These are phyloP conservation scores for Tetracladium marchalianum DNA, from an alignment of 495 filamentous ascomycete species.

Conservation along the genomic window DNA sequence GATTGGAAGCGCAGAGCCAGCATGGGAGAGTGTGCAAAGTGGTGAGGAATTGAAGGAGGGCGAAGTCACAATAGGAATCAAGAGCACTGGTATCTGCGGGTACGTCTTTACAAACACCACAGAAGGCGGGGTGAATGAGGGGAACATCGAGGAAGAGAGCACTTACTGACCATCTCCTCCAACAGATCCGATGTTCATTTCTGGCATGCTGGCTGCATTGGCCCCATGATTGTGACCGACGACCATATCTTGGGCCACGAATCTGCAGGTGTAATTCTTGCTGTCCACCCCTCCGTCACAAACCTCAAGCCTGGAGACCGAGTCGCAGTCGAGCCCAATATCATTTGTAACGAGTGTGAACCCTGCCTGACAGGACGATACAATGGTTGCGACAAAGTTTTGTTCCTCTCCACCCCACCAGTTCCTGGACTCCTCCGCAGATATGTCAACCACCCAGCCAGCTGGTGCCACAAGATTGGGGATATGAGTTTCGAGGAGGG, in stretches of 20 bases:
- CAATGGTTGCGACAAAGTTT: conserved; percentile 79
- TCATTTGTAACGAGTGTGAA: conserved; percentile 81
- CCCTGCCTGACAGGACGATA: conserved; percentile 85
- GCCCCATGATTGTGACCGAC: conserved; percentile 81
- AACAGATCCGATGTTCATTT: conserved; percentile 86
- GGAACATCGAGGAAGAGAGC: not conserved
- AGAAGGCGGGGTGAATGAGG: not conserved
- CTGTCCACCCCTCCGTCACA: conserved; percentile 70
- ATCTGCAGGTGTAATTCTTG: conserved; percentile 75
- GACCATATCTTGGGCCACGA: conserved; percentile 91
- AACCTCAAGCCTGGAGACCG: conserved; percentile 70
- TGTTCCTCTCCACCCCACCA: conserved; percentile 81
- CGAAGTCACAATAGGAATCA: conserved; percentile 74
- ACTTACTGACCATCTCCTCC: not conserved
- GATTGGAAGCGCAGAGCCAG: conserved; percentile 69
- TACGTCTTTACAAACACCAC: conserved; percentile 28
- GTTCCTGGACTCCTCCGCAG: conserved; percentile 79
- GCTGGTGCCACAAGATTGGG: conserved; percentile 89
- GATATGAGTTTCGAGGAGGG: conserved; percentile 84
- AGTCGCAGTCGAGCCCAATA: conserved; percentile 83
- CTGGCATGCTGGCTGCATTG: conserved; percentile 89
- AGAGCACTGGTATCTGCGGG: conserved; percentile 93
- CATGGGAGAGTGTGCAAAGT: conserved; percentile 61
- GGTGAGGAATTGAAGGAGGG: conserved; percentile 63
- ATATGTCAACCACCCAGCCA: conserved; percentile 86